These are phyloP conservation scores for Dendrothele bispora DNA, from an alignment of 768 basidiomycete genomes.

Conservation along the genomic window DNA sequence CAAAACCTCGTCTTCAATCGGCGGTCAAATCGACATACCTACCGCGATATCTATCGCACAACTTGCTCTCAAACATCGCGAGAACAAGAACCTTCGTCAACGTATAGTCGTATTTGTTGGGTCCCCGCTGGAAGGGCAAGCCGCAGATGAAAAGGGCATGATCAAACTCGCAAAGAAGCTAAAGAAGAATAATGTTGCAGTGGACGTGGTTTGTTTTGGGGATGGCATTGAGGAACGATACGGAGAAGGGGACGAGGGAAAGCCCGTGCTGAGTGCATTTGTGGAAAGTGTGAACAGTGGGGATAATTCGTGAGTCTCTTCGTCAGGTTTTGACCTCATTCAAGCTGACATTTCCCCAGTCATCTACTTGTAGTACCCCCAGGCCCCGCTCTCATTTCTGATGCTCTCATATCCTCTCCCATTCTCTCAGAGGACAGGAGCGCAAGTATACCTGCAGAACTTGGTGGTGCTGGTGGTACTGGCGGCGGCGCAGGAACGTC, in stretches of 20 bases:
- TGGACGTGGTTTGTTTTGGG: constrained; percentile 90
- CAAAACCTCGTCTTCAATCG: constrained; percentile 63
- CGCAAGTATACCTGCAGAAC: constrained; percentile 67
- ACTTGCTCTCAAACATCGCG: constrained; percentile 94
- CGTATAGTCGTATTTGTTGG: constrained; percentile 93
- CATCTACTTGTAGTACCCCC: constrained; percentile 82
- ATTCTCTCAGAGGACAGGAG: constrained; percentile 78
- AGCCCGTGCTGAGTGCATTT: constrained; percentile 72
- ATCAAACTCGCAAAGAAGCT: constrained; percentile 92
- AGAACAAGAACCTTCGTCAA: constrained; percentile 98
- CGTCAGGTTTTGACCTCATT: not conserved
- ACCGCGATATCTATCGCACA: constrained; percentile 94
- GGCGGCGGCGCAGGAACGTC: constrained; percentile 46
- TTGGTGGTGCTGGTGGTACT: constrained; percentile 46
- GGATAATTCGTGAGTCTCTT: constrained; percentile 78
- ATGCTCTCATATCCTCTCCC: constrained; percentile 75
- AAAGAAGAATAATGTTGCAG: constrained; percentile 98
- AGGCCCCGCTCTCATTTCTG: constrained; percentile 79
- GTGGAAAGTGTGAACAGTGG: constrained; percentile 78
- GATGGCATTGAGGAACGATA: constrained; percentile 81
- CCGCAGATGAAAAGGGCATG: constrained; percentile 76
- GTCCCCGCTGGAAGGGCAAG: constrained; percentile 75
- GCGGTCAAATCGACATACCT: constrained; percentile 81
- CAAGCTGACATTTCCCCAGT: constrained; percentile 35
- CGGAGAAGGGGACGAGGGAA: constrained; percentile 48